A percentile compares a stretch with the other conserved stretches of the same genome.
Conservation (phyloP, 73 alveolate genomes). For the Tetrahymena thermophila region DNA sequence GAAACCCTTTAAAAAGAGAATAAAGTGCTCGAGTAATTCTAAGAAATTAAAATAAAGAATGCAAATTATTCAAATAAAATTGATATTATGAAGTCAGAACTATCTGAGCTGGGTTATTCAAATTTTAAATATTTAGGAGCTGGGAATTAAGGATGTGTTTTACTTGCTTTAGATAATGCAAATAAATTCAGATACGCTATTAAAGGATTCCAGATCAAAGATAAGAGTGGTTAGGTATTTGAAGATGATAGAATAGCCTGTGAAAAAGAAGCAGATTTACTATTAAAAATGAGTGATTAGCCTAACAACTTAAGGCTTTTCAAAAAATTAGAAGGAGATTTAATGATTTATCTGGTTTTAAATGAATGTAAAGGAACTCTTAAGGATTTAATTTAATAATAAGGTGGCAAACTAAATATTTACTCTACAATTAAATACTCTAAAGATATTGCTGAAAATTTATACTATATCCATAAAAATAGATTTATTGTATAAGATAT, state of each 20-base stretch:
- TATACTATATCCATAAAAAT: neutral
- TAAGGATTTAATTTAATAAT: neutral
- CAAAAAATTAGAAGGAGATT: neutral
- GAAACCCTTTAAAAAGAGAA: neutral
- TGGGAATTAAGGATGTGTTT: neutral
- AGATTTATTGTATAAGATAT: neutral
- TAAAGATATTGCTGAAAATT: neutral
- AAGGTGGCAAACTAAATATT: neutral
- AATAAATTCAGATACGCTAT: neutral
- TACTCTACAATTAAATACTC: neutral
- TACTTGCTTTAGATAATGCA: neutral
- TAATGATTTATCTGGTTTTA: neutral
- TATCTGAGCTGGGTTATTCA: neutral
- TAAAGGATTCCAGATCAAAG: neutral
- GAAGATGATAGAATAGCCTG: neutral
- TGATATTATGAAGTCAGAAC: neutral
- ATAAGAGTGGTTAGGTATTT: neutral
- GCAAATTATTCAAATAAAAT: neutral
- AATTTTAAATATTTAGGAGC: neutral
- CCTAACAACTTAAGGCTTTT: neutral
- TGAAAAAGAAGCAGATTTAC: neutral
- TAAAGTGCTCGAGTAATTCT: no score
- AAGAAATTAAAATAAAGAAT: neutral
- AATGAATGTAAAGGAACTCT: neutral
- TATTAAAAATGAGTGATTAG: neutral